Evolutionary conservation across 371 early-diverging fungal genomes (phyloP), one percentile per base, ranked within the genome.

Genomic region (Fennellomyces sp.): DNA sequence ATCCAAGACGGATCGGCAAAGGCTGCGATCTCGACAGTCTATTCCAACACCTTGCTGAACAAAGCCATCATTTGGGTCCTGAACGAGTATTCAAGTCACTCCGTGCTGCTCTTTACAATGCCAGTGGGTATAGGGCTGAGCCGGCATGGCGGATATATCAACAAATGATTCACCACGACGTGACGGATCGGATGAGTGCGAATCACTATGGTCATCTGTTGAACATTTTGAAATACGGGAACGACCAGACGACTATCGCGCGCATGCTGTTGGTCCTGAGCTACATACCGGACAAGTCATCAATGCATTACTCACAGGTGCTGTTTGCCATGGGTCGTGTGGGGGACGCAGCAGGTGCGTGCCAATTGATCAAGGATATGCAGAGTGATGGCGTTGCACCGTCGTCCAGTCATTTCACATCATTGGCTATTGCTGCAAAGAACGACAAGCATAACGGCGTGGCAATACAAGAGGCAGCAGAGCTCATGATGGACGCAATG

Each of bases 161-260:
- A 27, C 52, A 41, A n/a, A 76, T 80, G 71, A 36, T 64, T 11
- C 42, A 69, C 29, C 58, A 56, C 17, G 28, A 58, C 0, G 71
- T 76, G 7, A 60, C 69, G 7, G 45, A 54, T 19, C 45, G 59
- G 19, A 61, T 80, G 30, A 57, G 65, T n/a, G 35, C 60, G 12
- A 76, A 74, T 28, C 62, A 80, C 39, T 80, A 76, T 56, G 72
- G 73, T 11, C 63, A 66, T 35, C 54, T 80, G 33, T 51, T 80
- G n/a, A 60, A 69, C 21, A 67, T 68, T 1, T 31, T 80, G 42
- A 80, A 74, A 55, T 70, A 68, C 36, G 66, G 65, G 2, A 51
- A 64, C 27, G 52, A 36, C 10, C 31, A 41, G 1, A 29, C 52
- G 28, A 48, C 61, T 2, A 42, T 66, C 1, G 17, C 54, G 11